Conservation (phyloP, 768 basidiomycete genomes). For the Mycena leptocephala region DNA sequence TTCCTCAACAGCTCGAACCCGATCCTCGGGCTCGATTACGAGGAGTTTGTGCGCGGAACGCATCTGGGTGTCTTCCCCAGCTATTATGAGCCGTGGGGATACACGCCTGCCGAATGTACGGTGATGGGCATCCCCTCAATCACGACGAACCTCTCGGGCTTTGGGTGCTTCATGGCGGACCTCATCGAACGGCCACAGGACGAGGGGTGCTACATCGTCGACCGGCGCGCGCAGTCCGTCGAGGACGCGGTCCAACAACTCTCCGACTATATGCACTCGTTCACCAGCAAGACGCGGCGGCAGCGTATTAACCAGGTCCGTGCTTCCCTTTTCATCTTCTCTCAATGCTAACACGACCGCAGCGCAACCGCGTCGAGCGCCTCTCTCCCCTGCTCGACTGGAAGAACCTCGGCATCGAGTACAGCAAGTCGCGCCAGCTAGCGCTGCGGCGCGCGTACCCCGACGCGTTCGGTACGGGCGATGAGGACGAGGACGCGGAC, state of each 20-base stretch:
- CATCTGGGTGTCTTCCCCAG: constrained; percentile 99
- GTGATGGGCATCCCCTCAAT: constrained; percentile 99
- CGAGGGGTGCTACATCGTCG: constrained; percentile 97
- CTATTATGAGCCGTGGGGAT: constrained; percentile 98
- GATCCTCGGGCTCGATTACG: constrained; percentile 96
- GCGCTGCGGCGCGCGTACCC: constrained; percentile 96
- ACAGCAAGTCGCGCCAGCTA: constrained; percentile 94
- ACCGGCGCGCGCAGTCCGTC: constrained; percentile 89
- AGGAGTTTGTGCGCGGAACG: constrained; percentile 98
- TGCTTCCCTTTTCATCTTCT: too few species aligned
- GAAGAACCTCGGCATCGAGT: constrained; percentile 98
- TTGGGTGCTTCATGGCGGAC: constrained; percentile 99
- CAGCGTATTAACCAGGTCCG: constrained; percentile 90
- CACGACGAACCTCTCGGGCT: constrained; percentile 98
- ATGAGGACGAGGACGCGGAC: constrained; percentile 42
- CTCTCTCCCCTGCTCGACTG: constrained; percentile 95
- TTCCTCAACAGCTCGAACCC: constrained; percentile 99
- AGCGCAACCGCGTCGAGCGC: constrained; percentile 97
- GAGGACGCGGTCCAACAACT: constrained; percentile 94
- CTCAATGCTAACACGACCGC: background rate
- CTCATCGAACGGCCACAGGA: constrained; percentile 95
- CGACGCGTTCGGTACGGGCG: constrained; percentile 82
- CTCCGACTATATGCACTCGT: constrained; percentile 80
- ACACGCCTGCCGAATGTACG: constrained; percentile 99
- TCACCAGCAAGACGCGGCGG: constrained; percentile 89